Percentiles rank a stretch among this genome's conserved stretches.
These are phyloP conservation scores for Boletus pseudopeckii DNA, from an alignment of 768 basidiomycete species.

Conservation along the genomic window DNA sequence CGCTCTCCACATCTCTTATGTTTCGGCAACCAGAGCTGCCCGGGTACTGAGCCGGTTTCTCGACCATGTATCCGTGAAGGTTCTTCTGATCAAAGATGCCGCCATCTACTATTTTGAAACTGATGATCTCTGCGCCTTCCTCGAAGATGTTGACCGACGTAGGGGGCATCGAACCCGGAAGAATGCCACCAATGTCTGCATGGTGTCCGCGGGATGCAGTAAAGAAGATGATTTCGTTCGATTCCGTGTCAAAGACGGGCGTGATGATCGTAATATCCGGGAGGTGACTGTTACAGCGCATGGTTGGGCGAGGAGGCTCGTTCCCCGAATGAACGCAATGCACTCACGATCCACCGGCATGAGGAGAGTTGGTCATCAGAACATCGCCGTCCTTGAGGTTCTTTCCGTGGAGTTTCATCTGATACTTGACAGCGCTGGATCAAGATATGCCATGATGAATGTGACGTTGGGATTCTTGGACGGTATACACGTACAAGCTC, in stretches of 20 bases:
- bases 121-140: constrained; percentile 88
- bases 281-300: constrained; percentile 46
- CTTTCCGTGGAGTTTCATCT: constrained; percentile 73
- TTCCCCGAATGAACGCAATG: constrained; percentile 9
- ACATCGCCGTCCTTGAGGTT: constrained; percentile 87
- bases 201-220: constrained; percentile 94
- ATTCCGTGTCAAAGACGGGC: constrained; percentile 72
- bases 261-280: constrained; percentile 94
- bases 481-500: constrained; percentile 68
- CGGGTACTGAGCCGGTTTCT: constrained; percentile 75
- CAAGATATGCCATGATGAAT: not conserved
- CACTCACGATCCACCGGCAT: constrained; percentile 82
- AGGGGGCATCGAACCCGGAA: constrained; percentile 95
- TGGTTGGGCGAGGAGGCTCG: not conserved
- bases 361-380: constrained; percentile 87
- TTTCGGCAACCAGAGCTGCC: constrained; percentile 87
- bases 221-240: constrained; percentile 81
- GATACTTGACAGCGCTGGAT: constrained; percentile 78
- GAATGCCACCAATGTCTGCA: constrained; percentile 89
- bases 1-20: constrained; percentile 86
- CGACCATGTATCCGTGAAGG: constrained; percentile 76
- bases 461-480: not conserved
- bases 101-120: constrained; percentile 85
- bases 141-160: constrained; percentile 88
- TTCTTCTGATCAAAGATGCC: constrained; percentile 79